These are phyloP conservation scores for Penicillium coprophilum DNA, from an alignment of 495 filamentous ascomycete species.

Conservation along the genomic window DNA sequence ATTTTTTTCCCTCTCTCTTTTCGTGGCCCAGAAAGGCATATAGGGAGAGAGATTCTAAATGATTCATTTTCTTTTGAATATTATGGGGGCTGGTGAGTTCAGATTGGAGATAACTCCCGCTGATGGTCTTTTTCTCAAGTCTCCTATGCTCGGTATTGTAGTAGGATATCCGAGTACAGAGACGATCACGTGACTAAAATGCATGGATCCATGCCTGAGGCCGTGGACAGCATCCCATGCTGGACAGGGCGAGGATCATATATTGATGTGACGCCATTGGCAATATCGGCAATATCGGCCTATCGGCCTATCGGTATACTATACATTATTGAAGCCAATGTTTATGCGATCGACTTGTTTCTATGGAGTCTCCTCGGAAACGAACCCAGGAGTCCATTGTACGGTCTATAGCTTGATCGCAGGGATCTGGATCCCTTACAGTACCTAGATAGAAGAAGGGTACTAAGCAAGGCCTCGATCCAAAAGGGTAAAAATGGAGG, in stretches of 20 bases:
- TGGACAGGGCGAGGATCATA: constrained; percentile 11
- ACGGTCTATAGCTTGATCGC: constrained; percentile 19
- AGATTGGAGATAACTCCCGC: too few relatives aligned
- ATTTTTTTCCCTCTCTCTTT: background rate
- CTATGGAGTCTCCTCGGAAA: constrained; percentile 25
- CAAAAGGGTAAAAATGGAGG: constrained; percentile 9
- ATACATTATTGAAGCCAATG: constrained; percentile 12
- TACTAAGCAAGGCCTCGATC: constrained; percentile 19
- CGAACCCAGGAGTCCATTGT: constrained; percentile 13
- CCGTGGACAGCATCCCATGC: constrained; percentile 7
- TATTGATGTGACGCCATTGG: constrained; percentile 9
- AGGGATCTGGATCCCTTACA: constrained; percentile 25
- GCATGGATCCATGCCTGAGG: constrained; percentile 11
- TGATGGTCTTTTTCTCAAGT: too few relatives aligned
- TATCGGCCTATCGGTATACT: background rate
- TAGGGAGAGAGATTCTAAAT: too few relatives aligned
- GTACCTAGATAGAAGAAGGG: too few relatives aligned
- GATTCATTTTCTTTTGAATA: too few relatives aligned
- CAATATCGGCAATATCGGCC: constrained; percentile 9
- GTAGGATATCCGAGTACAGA: too few relatives aligned
- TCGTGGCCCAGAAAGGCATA: too few relatives aligned
- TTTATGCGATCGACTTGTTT: constrained; percentile 17
- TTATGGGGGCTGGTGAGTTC: too few relatives aligned
- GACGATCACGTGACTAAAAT: constrained; percentile 1
- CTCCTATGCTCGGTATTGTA: too few relatives aligned